Conservation (phyloP, 2,329 filamentous ascomycete genomes). For the Fusarium nematophilum region DNA sequence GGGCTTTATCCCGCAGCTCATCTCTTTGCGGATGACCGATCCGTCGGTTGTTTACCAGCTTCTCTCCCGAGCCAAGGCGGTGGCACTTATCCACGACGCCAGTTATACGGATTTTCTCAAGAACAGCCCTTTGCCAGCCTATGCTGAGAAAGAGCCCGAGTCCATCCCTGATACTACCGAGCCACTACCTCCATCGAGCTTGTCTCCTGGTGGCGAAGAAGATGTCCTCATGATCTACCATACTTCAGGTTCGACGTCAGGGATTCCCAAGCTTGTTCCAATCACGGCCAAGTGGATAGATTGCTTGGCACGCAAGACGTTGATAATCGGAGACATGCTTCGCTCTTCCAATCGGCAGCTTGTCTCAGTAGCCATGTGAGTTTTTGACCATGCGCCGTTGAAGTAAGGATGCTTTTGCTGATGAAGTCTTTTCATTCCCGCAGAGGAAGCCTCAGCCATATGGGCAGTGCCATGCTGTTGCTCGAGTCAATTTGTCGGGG, state of each 20-base stretch:
- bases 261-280: constrained; percentile 37
- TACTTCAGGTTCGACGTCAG: constrained; percentile 39
- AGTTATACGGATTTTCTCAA: background rate
- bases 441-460: constrained; percentile 37
- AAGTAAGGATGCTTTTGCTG: no score
- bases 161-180: background rate
- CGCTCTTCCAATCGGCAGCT: background rate
- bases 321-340: background rate
- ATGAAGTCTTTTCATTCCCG: no score
- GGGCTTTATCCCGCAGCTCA: constrained; percentile 34
- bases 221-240: constrained; percentile 29
- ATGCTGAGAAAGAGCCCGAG: background rate
- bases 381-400: rapidly evolving
- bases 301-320: background rate
- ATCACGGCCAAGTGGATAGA: constrained; percentile 30
- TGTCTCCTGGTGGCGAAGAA: background rate
- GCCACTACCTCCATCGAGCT: background rate
- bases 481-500: constrained; percentile 11
- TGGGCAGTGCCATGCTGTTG: constrained; percentile 5
- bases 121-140: constrained; percentile 9
- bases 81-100: constrained; percentile 25
- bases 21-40: constrained; percentile 31
- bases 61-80: constrained; percentile 8
- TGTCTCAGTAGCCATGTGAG: constrained; percentile 8
- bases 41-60: constrained; percentile 33